A percentile compares a stretch with the other conserved stretches of the same genome.
These are phyloP conservation scores for Serendipita vermifera DNA, from an alignment of 768 basidiomycete species.

Conservation along the genomic window DNA sequence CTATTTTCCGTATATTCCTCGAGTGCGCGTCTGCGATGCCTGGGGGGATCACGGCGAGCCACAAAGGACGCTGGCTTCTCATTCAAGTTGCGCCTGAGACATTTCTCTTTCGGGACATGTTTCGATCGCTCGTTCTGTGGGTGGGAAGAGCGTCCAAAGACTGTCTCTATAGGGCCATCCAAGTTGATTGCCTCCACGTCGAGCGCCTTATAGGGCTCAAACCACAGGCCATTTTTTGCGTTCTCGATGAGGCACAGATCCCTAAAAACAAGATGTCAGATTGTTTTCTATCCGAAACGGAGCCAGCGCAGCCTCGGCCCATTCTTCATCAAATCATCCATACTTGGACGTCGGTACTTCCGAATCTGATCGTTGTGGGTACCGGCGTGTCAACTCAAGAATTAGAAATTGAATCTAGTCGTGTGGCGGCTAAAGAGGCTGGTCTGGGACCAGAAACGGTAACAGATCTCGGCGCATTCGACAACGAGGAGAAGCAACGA, in stretches of 20 bases:
- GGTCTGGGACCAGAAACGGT: background rate
- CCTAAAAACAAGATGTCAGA: background rate
- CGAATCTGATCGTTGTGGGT: background rate
- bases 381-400: background rate
- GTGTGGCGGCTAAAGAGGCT: background rate
- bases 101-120: too few relatives aligned
- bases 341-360: background rate
- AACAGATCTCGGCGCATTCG: background rate
- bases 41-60: background rate
- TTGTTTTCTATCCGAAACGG: background rate
- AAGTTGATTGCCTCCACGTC: too few relatives aligned
- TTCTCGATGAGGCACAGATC: background rate
- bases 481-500: background rate
- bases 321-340: slow-evolving; percentile 4
- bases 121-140: too few relatives aligned
- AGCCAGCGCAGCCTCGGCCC: background rate
- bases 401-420: background rate
- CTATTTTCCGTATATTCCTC: background rate
- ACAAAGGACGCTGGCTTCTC: background rate
- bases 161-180: too few relatives aligned
- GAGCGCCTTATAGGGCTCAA: too few relatives aligned
- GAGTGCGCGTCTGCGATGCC: background rate
- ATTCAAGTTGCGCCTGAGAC: too few relatives aligned
- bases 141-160: too few relatives aligned
- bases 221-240: background rate